Evolutionary conservation across 192 early-diverging fungal species (phyloP), one percentile per base, ranked within the genome.

Genomic region (Entomortierella beljakovae): DNA sequence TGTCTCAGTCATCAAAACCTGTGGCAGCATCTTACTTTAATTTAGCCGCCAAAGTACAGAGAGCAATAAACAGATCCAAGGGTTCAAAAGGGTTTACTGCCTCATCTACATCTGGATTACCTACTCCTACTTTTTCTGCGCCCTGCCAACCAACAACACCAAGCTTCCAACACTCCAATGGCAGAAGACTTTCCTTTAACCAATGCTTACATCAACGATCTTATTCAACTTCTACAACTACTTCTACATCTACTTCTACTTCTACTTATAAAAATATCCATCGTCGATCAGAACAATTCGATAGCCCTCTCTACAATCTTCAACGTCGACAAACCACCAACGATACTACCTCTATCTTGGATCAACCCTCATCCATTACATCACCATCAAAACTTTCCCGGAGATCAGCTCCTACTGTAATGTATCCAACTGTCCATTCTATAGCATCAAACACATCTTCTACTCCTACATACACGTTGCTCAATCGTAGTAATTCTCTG

Each of bases 111-210:
- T 55, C 51, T 29, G 25, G 37, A 42, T 50, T 60, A 2, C 55
- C 20, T 6, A 25, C 70, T 48, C 52, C 40, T 0, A 43, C 25
- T 1, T 18, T 55, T 35, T 58, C 40, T 23, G 37, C 66, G 6
- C 61, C 73, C 11, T 49, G 50, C 28, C 32, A 58, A 3, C 59
- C 64, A 3, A 64, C 66, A 48, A 63, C 34, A 29, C 35, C 73
- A 0, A 64, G 48, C 25, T 77, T 77, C 37, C 73, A 77, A 40
- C 73, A 77, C 42, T 57, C 59, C 5, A 77, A 77, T 28, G 73
- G 73, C 66, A 42, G 66, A 29, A 48, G 54, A 28, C 66, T 77
- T 33, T 68, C 65, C 34, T 66, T 26, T 25, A 60, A 31, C 50
- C 61, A 62, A 22, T 64, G 43, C 37, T 6, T 60, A 10, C 56